Percentiles rank a stretch among this genome's conserved stretches.
Evolutionary conservation across 768 basidiomycete species (phyloP).

Genomic region (Lactifluus volemus): DNA sequence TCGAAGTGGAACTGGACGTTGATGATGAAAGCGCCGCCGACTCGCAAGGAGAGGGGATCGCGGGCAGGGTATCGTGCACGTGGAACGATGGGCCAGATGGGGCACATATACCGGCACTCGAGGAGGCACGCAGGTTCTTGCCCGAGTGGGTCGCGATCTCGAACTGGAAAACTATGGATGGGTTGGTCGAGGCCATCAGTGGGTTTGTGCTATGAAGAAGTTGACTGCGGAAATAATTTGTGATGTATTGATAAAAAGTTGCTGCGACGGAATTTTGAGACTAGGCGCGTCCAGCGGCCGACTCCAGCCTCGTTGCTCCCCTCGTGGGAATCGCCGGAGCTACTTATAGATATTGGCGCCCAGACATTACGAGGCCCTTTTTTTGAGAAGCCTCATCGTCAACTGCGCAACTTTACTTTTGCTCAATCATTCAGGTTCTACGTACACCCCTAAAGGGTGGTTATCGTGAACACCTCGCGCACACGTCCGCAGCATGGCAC

Average conservation of each 20-base stretch:
- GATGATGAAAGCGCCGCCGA: not conserved
- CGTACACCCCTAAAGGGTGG: too few relatives aligned
- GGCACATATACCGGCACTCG: conserved; percentile 9
- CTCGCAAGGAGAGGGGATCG: not conserved
- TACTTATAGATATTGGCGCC: too few relatives aligned
- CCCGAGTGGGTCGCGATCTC: conserved; percentile 17
- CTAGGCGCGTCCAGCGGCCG: too few relatives aligned
- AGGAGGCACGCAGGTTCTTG: conserved; percentile 14
- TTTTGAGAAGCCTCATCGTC: not conserved
- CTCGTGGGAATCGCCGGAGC: too few relatives aligned
- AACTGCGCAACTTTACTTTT: not conserved
- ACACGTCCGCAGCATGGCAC: too few relatives aligned
- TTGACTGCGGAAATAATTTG: not conserved
- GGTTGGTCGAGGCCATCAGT: conserved; percentile 1
- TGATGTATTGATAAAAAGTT: not conserved
- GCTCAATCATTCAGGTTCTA: too few relatives aligned
- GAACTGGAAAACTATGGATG: conserved; percentile 2
- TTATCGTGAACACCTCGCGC: too few relatives aligned
- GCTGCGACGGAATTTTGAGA: too few relatives aligned
- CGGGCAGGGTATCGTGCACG: conserved; percentile 12
- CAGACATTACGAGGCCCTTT: too few relatives aligned
- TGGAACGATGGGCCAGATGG: conserved; percentile 14
- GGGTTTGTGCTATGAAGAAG: not conserved
- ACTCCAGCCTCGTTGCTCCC: too few relatives aligned
- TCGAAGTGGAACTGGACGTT: conserved; percentile 11